Evolutionary conservation across 2,329 filamentous ascomycete species (phyloP).

Genomic region (Myriosclerotinia curreyana): DNA sequence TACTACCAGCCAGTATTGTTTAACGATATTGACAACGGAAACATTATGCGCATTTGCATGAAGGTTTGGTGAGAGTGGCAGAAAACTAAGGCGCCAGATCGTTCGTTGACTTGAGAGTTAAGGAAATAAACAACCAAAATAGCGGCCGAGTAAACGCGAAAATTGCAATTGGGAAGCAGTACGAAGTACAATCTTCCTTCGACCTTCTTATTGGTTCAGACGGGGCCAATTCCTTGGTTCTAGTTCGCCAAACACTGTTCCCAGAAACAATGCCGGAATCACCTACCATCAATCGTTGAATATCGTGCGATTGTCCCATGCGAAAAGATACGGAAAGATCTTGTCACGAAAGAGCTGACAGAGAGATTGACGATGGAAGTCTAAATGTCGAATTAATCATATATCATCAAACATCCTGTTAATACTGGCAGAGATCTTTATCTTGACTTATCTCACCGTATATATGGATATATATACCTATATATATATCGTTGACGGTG

Average conservation of each 20-base stretch:
- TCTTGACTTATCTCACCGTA: slow-evolving; percentile 45
- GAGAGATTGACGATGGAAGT: slow-evolving; percentile 45
- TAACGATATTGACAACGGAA: background rate
- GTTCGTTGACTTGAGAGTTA: background rate
- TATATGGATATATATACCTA: no score
- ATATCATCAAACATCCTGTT: slow-evolving; percentile 47
- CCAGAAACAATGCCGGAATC: slow-evolving; percentile 42
- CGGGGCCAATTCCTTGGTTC: slow-evolving; percentile 42
- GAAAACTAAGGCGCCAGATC: background rate
- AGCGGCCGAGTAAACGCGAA: slow-evolving; percentile 31
- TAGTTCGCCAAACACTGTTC: no score
- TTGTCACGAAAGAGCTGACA: slow-evolving; percentile 41
- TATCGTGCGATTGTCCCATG: slow-evolving; percentile 46
- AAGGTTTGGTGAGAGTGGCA: background rate
- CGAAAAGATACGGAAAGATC: slow-evolving; percentile 42
- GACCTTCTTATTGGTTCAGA: slow-evolving; percentile 43
- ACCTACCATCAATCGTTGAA: slow-evolving; percentile 45
- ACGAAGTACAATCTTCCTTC: no score
- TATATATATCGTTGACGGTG: no score
- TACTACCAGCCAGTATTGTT: background rate
- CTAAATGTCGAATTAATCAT: slow-evolving; percentile 43
- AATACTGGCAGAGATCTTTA: slow-evolving; percentile 43
- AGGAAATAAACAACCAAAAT: background rate
- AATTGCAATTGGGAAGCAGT: no score
- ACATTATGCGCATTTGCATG: background rate